Evolutionary conservation across 805 yeast genomes (phyloP).

Genomic region (Lipomyces orientalis): DNA sequence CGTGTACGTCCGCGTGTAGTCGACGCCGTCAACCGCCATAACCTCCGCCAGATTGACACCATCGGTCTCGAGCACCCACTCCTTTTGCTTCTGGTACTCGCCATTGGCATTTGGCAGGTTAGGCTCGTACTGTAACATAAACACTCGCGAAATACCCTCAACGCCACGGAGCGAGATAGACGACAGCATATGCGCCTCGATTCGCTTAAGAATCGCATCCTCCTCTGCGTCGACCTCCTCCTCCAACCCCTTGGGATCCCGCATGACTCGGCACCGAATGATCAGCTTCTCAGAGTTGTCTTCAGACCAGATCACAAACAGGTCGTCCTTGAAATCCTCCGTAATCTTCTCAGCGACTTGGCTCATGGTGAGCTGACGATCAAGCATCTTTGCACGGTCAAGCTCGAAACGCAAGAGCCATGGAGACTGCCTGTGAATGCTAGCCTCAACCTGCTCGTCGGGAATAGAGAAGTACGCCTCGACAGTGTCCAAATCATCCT

Average conservation of each 20-base stretch:
- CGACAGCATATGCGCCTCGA: conserved; percentile 95
- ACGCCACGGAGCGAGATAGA: conserved; percentile 95
- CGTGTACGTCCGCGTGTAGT: conserved; percentile 86
- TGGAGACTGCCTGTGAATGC: conserved; percentile 93
- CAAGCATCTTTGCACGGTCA: conserved; percentile 98
- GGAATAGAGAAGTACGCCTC: conserved; percentile 97
- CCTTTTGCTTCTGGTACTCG: conserved; percentile 85
- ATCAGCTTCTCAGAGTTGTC: conserved; percentile 97
- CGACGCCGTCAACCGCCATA: conserved; percentile 94
- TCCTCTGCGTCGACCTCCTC: conserved; percentile 91
- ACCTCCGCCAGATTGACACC: conserved; percentile 97
- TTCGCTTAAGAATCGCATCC: conserved; percentile 92
- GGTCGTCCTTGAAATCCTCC: conserved; percentile 89
- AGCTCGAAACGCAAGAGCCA: conserved; percentile 96
- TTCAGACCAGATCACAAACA: conserved; percentile 98
- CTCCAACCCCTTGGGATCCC: conserved; percentile 92
- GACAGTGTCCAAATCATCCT: conserved; percentile 95
- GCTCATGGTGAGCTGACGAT: conserved; percentile 95
- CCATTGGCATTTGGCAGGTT: conserved; percentile 66
- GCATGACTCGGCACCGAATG: conserved; percentile 96
- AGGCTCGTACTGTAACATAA: conserved; percentile 56
- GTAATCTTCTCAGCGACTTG: conserved; percentile 96
- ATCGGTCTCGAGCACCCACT: conserved; percentile 98
- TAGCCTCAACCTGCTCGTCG: conserved; percentile 95
- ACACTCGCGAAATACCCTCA: conserved; percentile 87